A percentile compares a stretch with the other conserved stretches of the same genome.
These are phyloP conservation scores for Galerina marginata DNA, from an alignment of 768 basidiomycete genomes.

Conservation along the genomic window DNA sequence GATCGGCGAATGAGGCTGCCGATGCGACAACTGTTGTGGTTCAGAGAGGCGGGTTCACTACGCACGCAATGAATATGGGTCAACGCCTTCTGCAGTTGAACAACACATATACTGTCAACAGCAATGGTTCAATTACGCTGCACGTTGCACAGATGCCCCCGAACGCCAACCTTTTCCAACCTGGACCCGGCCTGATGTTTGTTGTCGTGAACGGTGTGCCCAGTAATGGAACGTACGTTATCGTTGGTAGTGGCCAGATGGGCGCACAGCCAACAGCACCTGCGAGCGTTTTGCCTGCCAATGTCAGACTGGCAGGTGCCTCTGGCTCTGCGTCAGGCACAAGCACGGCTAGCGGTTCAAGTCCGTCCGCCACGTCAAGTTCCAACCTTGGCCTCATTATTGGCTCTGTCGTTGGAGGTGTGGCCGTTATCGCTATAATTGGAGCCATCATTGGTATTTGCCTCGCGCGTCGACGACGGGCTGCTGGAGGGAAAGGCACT, in stretches of 20 bases:
- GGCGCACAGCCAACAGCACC: conserved; percentile 64
- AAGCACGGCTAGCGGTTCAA: conserved; percentile 15
- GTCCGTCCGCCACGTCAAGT: conserved; percentile 14
- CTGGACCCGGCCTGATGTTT: conserved; percentile 86
- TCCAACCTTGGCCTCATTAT: conserved; percentile 51
- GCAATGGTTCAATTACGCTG: conserved; percentile 74
- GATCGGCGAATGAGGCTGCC: conserved; percentile 71
- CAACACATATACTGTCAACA: conserved; percentile 81
- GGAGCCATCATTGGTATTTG: conserved; percentile 60
- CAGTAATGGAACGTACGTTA: conserved; percentile 76
- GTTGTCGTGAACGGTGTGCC: conserved; percentile 88
- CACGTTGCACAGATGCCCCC: conserved; percentile 86
- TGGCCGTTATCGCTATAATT: conserved; percentile 55
- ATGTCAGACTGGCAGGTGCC: conserved; percentile 42
- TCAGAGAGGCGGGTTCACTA: conserved; percentile 82
- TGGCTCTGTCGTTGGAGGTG: conserved; percentile 57
- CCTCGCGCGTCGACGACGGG: conserved; percentile 56
- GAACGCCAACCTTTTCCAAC: conserved; percentile 85
- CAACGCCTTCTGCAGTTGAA: conserved; percentile 84
- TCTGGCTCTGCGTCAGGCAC: conserved; percentile 17
- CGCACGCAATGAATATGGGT: conserved; percentile 89
- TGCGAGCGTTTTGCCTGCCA: conserved; percentile 55
- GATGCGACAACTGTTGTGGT: conserved; percentile 78
- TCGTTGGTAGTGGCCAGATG: conserved; percentile 79
- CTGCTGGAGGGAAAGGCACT: conserved; percentile 28